Evolutionary conservation across 805 yeast genomes (phyloP), one percentile per base, ranked within the genome.

Genomic region (Allodekkera sacchari): DNA sequence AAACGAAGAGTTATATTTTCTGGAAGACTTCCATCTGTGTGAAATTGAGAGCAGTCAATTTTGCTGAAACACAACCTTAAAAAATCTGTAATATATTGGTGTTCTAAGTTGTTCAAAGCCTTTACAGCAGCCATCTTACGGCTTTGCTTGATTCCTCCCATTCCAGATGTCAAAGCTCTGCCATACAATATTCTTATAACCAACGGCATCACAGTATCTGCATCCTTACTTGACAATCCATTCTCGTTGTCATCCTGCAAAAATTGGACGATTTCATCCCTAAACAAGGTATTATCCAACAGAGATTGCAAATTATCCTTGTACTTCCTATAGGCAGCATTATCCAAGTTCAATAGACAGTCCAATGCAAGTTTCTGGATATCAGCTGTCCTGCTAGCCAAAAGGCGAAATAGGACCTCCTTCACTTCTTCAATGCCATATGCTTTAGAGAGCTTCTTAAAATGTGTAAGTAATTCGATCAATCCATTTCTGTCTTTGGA

Each of bases 141-240:
- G 20, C 87, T 77, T 34, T 73, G 69, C 48, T 83, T 83, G 18
- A 77, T 70, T 37, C 84, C 85, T 51, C 82, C 77, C 2, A 72
- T 61, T 34, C 64, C 69, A 4, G 77, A 65, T 1, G 78, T 68
- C 55, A 84, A 94, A 7, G 87, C 84, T 35, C 94, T 68, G 7
- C 97, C 97, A 55, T 79, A 89, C 14, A 92, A 59, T 17, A 92
- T 78, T 42, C 96, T 61, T 30, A 87, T 50, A 4, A 87, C 67
- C 19, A 83, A 47, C 1, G 94, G 92, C 71, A 85, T 71, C 3
- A 89, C 66, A 2, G 39, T 53, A 2, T 52, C 60, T 11, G 68
- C 59, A 49, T 92, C 96, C 3, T 62, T 63, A 6, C 62, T 65
- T 39, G 81, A 84, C 33, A 87, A 64, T 2, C 66, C 54, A 12